These are phyloP conservation scores for Aspergillus biplanus DNA, from an alignment of 495 filamentous ascomycete species.

Conservation along the genomic window DNA sequence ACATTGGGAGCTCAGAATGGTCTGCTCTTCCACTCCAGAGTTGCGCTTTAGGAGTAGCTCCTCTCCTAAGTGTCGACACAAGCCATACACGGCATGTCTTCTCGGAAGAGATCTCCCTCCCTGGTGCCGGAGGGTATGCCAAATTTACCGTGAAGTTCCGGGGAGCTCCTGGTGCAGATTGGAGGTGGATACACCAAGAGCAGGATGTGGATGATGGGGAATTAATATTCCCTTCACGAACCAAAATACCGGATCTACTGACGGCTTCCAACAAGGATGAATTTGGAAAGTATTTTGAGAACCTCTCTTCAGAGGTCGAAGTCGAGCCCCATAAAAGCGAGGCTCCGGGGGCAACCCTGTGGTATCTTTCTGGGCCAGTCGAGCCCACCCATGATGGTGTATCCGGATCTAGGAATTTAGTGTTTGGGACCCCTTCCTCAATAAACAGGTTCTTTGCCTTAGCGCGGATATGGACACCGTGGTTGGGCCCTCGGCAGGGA, in stretches of 20 bases:
- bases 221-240: slow-evolving; percentile 49
- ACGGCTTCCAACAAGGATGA: slow-evolving; percentile 35
- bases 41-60: slow-evolving; percentile 26
- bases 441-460: slow-evolving; percentile 71
- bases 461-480: slow-evolving; percentile 77
- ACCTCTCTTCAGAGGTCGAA: slow-evolving; percentile 59
- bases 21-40: slow-evolving; percentile 38
- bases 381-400: slow-evolving; percentile 53
- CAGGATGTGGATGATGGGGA: slow-evolving; percentile 64
- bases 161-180: slow-evolving; percentile 51
- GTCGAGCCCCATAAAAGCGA: slow-evolving; percentile 64
- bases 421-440: slow-evolving; percentile 66
- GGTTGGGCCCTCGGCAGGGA: slow-evolving; percentile 89
- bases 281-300: slow-evolving; percentile 63
- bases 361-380: slow-evolving; percentile 64
- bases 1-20: slow-evolving; percentile 49
- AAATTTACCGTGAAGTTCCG: slow-evolving; percentile 81
- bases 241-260: slow-evolving; percentile 19
- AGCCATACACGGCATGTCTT: slow-evolving; percentile 44
- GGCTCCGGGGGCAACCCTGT: slow-evolving; percentile 70
- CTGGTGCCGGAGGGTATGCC: slow-evolving; percentile 37
- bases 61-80: slow-evolving; percentile 38
- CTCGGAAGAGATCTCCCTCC: slow-evolving; percentile 38
- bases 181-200: slow-evolving; percentile 78
- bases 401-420: slow-evolving; percentile 58